Evolutionary conservation across 2,329 filamentous ascomycete genomes (phyloP).

Genomic region (Fusarium virguliforme): DNA sequence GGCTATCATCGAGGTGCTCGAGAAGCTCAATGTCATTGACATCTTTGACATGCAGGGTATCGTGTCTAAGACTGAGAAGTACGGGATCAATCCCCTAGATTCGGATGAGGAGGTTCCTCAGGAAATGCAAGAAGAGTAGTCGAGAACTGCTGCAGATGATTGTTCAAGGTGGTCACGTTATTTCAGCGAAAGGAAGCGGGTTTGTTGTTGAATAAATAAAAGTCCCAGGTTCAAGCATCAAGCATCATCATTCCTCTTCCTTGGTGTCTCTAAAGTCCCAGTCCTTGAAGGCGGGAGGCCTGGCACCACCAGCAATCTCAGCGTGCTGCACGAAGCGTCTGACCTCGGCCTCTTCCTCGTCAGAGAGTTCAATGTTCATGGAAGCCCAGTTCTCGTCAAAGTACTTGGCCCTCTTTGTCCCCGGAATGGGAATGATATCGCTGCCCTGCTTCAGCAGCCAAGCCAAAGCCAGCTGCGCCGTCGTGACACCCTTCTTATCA

Average conservation of each 20-base stretch:
- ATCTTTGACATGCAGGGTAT: not conserved
- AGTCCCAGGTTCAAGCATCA: not conserved
- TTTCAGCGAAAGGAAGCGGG: too few relatives aligned
- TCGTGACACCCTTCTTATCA: slow-evolving; percentile 67
- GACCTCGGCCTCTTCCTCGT: slow-evolving; percentile 54
- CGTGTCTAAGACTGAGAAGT: not conserved
- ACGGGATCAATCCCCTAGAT: not conserved
- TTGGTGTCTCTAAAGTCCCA: slow-evolving; percentile 19
- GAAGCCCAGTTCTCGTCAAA: slow-evolving; percentile 61
- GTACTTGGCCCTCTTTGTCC: slow-evolving; percentile 59
- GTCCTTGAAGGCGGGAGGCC: slow-evolving; percentile 1
- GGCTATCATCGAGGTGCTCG: not conserved
- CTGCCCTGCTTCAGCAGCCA: slow-evolving; percentile 73
- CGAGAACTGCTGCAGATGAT: not conserved
- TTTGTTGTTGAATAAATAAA: not conserved
- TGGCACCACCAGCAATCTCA: slow-evolving; percentile 24
- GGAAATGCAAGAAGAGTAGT: not conserved
- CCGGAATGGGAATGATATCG: slow-evolving; percentile 70
- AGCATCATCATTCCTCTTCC: slow-evolving; percentile 1
- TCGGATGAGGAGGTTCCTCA: not conserved
- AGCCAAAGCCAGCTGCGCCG: slow-evolving; percentile 71
- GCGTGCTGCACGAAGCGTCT: slow-evolving; percentile 29
- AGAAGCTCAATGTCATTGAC: not conserved
- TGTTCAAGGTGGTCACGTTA: too few relatives aligned
- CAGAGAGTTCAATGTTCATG: slow-evolving; percentile 49